These are phyloP conservation scores for Ashbya aceris DNA, from an alignment of 1,139 yeast species.

Conservation along the genomic window DNA sequence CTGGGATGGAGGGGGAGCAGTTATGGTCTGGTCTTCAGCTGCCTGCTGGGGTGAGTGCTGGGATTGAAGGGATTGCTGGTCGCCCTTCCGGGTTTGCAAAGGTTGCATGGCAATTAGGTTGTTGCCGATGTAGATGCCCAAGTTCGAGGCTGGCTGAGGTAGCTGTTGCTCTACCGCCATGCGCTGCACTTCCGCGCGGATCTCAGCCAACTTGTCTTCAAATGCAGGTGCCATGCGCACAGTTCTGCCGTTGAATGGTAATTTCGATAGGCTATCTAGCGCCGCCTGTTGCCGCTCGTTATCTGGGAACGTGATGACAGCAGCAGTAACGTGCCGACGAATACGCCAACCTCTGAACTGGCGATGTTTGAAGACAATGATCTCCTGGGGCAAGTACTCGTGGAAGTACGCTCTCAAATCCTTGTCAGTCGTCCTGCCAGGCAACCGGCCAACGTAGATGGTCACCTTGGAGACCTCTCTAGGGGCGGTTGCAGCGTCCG, in stretches of 20 bases:
- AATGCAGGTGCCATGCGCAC: slow-evolving; percentile 36
- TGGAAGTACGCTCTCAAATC: slow-evolving; percentile 38
- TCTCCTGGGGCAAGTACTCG: slow-evolving; percentile 39
- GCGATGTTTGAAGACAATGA: slow-evolving; percentile 38
- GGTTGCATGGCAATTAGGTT: slow-evolving; percentile 4
- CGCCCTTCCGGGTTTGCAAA: slow-evolving; percentile 1
- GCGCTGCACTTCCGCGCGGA: slow-evolving; percentile 16
- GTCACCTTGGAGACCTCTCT: slow-evolving; percentile 37
- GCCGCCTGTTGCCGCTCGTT: slow-evolving; percentile 38
- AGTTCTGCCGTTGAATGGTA: slow-evolving; percentile 29
- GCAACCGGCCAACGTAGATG: slow-evolving; percentile 42
- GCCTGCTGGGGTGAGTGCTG: not conserved
- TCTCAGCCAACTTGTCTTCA: slow-evolving; percentile 36
- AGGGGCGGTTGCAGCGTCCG: not conserved
- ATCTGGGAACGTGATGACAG: slow-evolving; percentile 44
- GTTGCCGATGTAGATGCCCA: slow-evolving; percentile 2
- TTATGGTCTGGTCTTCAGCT: no score
- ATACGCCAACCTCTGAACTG: slow-evolving; percentile 24
- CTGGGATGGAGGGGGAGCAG: not conserved
- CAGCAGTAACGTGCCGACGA: slow-evolving; percentile 36
- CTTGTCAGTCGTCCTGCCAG: slow-evolving; percentile 34
- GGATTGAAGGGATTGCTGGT: not conserved
- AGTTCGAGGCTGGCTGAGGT: slow-evolving; percentile 3
- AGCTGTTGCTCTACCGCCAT: slow-evolving; percentile 6
- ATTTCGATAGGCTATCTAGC: slow-evolving; percentile 34